Percentiles rank a stretch among this genome's conserved stretches.
These are phyloP conservation scores for Aspergillus incahuasiensis DNA, from an alignment of 495 filamentous ascomycete species.

Conservation along the genomic window DNA sequence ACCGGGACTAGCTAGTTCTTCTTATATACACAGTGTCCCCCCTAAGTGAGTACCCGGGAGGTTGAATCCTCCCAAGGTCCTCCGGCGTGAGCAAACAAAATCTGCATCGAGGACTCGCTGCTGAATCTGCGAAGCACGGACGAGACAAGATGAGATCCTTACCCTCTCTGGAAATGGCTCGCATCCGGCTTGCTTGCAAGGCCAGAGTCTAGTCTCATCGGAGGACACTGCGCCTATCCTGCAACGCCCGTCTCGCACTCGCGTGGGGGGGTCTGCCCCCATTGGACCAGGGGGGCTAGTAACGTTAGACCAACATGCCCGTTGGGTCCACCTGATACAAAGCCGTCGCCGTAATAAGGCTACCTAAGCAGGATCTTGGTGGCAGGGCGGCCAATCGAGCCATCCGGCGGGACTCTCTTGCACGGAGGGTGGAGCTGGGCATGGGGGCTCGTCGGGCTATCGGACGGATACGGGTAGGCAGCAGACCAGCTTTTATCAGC, in stretches of 20 bases:
- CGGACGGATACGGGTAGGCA: background rate
- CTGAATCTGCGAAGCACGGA: too few species aligned
- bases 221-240: background rate
- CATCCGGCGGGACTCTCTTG: background rate
- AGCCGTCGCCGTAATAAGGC: background rate
- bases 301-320: background rate
- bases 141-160: background rate
- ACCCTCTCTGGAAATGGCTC: background rate
- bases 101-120: background rate
- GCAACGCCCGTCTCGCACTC: background rate
- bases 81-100: background rate
- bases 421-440: background rate
- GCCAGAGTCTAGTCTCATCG: background rate
- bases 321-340: slow-evolving; percentile 2
- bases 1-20: background rate
- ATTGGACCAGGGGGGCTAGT: background rate
- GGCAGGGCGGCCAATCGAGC: background rate
- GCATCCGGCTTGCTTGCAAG: background rate
- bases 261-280: background rate
- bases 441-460: background rate
- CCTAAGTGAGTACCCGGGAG: slow-evolving; percentile 7
- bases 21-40: slow-evolving; percentile 1
- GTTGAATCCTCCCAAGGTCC: background rate
- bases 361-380: background rate
- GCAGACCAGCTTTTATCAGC: too few species aligned